Evolutionary conservation across 805 yeast species (phyloP).

Genomic region (Dipodascopsis tothii): DNA sequence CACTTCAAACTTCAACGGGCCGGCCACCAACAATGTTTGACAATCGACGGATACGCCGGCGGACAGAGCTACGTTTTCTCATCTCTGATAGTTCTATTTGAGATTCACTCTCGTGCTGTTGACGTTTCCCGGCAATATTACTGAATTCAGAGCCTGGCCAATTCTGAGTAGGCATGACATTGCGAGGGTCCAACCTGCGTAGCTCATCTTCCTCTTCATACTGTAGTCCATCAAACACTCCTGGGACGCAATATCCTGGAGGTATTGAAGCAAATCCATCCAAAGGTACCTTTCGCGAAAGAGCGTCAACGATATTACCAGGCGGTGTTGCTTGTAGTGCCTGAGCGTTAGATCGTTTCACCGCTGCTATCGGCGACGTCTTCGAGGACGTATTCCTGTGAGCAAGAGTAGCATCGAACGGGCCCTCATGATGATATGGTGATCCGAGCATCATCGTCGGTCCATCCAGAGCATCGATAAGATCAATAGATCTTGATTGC

Average conservation of each 20-base stretch:
- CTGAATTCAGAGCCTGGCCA: too few species aligned
- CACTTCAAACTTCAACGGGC: too few species aligned
- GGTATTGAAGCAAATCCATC: conserved; percentile 11
- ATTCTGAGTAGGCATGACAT: too few species aligned
- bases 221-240: conserved; percentile 7
- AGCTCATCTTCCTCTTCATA: conserved; percentile 9
- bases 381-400: conserved; percentile 10
- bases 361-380: conserved; percentile 16
- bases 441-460: conserved; percentile 3
- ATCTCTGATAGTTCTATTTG: too few species aligned
- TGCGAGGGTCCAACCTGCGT: too few species aligned
- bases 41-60: too few species aligned
- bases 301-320: conserved; percentile 7
- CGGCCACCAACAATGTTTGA: too few species aligned
- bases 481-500: conserved; percentile 1
- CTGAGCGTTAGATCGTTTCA: conserved; percentile 4
- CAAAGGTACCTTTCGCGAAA: conserved; percentile 5
- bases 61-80: too few species aligned
- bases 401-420: conserved; percentile 14
- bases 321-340: conserved; percentile 12
- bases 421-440: conserved; percentile 18
- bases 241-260: conserved; percentile 8
- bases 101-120: too few species aligned
- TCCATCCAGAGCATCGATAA: conserved; percentile 4
- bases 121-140: too few species aligned